Evolutionary conservation across 2,329 filamentous ascomycete genomes (phyloP), one percentile per base, ranked within the genome.

Genomic region (Myriosclerotinia curreyana): DNA sequence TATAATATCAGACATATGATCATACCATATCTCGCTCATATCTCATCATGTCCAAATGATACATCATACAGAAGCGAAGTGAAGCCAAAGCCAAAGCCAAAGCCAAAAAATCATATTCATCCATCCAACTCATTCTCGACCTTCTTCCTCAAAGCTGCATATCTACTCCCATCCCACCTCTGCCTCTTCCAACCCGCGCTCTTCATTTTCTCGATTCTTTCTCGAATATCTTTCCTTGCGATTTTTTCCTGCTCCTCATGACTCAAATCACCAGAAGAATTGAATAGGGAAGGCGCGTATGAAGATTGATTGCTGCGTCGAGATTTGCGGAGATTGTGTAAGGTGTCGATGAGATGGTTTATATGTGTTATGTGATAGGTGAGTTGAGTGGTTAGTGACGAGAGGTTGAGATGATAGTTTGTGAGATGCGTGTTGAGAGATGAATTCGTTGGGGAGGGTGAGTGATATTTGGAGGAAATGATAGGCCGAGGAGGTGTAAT

Each of bases 71-170:
- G n/a, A 59, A 36, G 42, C 31, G 7, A 58, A 48, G 42, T 20
- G 28, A 48, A 20, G 42, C 8, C 42, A 46, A 46, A 22, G 42
- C 20, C 7, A 20, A 4, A 44, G 42, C 14, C 25, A 56, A n/a
- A 17, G 46, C 14, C 5, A 48, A 6, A 3, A 20, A 4, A 58
- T 54, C 50, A 63, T 50, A 59, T 40, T 46, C 61, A 59, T 2
- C 61, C 61, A 25, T 50, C 44, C 36, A 64, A 9, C 48, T 64
- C 61, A 50, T 44, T 42, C 11, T 64, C 61, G 14, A 58, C 72
- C 38, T 61, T 68, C 56, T 73, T 69, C 52, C 71, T 72, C 34
- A 74, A 64, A n/a, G 59, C 48, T 49, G 66, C 58, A 66, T 72
- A 74, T 44, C 69, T 65, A 40, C 61, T 60, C 0, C 62, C 64